These are phyloP conservation scores for Paradendryphiella salina DNA, from an alignment of 2,329 filamentous ascomycete genomes.

Conservation along the genomic window DNA sequence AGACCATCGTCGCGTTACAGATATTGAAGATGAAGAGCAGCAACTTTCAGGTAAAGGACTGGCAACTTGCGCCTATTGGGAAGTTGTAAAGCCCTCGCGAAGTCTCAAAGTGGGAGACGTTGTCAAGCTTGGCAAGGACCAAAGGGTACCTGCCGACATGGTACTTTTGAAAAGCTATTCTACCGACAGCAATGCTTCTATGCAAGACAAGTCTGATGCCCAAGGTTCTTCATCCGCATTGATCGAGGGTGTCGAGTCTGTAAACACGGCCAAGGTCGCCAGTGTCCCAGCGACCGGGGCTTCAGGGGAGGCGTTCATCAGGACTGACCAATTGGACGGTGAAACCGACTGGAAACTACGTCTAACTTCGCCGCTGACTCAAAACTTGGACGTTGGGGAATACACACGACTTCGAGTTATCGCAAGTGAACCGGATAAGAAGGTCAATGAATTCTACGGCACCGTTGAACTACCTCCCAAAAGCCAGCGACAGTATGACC, in stretches of 20 bases:
- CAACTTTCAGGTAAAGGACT: slow-evolving; percentile 38
- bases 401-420: slow-evolving; percentile 69
- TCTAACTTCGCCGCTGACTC: slow-evolving; percentile 81
- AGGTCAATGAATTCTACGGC: slow-evolving; percentile 94
- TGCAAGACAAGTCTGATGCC: slow-evolving; percentile 3
- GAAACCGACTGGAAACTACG: slow-evolving; percentile 99
- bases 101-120: slow-evolving; percentile 94
- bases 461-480: slow-evolving; percentile 74
- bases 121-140: slow-evolving; percentile 88
- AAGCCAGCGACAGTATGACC: slow-evolving; percentile 54
- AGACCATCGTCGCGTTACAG: slow-evolving; percentile 57
- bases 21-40: slow-evolving; percentile 72
- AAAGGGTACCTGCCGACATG: slow-evolving; percentile 91
- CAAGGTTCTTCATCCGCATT: slow-evolving; percentile 18
- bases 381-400: slow-evolving; percentile 72
- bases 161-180: slow-evolving; percentile 83
- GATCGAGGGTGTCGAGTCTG: slow-evolving; percentile 25
- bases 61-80: slow-evolving; percentile 59
- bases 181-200: slow-evolving; percentile 22
- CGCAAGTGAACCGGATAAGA: slow-evolving; percentile 87
- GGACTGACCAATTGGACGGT: slow-evolving; percentile 94
- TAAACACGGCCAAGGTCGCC: slow-evolving; percentile 21
- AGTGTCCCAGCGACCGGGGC: slow-evolving; percentile 37
- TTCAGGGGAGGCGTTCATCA: slow-evolving; percentile 91
- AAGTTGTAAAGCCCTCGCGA: slow-evolving; percentile 78